Evolutionary conservation across 225 moss, liverwort and hornwort genomes (phyloP), one percentile per base, ranked within the genome.

Genomic region (Pseudoscleropodium purum): DNA sequence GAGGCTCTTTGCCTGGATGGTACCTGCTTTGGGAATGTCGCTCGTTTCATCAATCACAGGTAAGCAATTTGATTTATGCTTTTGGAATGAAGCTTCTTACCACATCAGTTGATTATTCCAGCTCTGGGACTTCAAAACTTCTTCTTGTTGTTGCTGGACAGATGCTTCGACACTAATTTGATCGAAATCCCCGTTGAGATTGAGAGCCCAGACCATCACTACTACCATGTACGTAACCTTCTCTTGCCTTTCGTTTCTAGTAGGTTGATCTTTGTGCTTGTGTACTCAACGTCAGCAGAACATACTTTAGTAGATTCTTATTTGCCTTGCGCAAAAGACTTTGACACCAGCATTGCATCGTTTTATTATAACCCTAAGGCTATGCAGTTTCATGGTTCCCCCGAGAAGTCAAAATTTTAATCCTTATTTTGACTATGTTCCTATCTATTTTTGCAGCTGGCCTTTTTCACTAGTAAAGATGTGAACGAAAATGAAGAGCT

Each of bases 41-140:
- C 96, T 39, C 95, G 98, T 72, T 98, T 98, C 85, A 98, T 98
- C 83, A 98, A 98, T 87, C 98, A 97, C 73, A 94, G 97, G 96
- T 96, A 85, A 79, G 74, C 6, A 65, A 23, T 86, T 64, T 20
- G 26, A 33, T 80, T 80, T 73, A 12, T 37, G n/a, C n/a, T 31
- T 45, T 68, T 61, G 20, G 6, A 87, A 15, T 68, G 47, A 65
- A 45, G 36, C 9, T 45, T 86, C 52, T 77, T 60, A 39, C 36
- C 64, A 14, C 52, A 36, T 62, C 27, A 65, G 36, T 54, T 76
- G 86, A 64, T 81, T 30, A 83, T 74, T 78, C 37, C 79, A 77
- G 82, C 70, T 88, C 62, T 83, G 74, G 41, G 68, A 29, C 77
- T 88, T 29, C 30, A 63, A 43, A 79, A 34, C 57, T 47, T 47